A percentile compares a stretch with the other conserved stretches of the same genome.
phyloP scores from a whole-genome alignment of 148 eudicot genomes.

The Vaccinium vitisidaea region DNA sequence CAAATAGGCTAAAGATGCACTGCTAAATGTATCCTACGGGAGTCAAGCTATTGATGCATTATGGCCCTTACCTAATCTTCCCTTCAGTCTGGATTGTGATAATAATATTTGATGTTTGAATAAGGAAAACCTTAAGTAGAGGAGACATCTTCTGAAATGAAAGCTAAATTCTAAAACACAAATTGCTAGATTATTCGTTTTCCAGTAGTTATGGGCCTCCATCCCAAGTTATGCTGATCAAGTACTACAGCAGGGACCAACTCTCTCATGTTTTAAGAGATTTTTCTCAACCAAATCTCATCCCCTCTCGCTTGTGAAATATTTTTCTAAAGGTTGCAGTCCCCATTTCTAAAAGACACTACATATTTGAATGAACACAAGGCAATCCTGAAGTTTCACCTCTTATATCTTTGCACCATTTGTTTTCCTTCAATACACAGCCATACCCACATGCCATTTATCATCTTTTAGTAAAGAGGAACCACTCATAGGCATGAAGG shows the following conservation, averaged over 20 bases:
- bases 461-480: neutral
- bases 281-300: neutral
- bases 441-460: neutral
- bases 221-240: neutral
- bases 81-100: neutral
- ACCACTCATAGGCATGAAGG: neutral
- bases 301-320: neutral
- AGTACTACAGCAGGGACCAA: neutral
- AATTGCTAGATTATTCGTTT: neutral
- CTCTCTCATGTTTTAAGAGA: neutral
- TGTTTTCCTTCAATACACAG: neutral
- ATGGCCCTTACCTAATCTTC: neutral
- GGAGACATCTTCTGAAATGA: neutral
- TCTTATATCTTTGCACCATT: neutral
- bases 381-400: neutral
- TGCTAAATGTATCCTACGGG: neutral
- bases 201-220: neutral
- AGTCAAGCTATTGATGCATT: neutral
- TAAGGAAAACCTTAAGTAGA: neutral
- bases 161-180: neutral
- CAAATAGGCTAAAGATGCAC: neutral
- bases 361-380: neutral
- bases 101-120: too few species aligned
- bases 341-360: neutral
- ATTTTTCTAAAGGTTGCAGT: neutral